These are phyloP conservation scores for Aethionema arabicum DNA, from an alignment of 345 rosid genomes.

Conservation along the genomic window DNA sequence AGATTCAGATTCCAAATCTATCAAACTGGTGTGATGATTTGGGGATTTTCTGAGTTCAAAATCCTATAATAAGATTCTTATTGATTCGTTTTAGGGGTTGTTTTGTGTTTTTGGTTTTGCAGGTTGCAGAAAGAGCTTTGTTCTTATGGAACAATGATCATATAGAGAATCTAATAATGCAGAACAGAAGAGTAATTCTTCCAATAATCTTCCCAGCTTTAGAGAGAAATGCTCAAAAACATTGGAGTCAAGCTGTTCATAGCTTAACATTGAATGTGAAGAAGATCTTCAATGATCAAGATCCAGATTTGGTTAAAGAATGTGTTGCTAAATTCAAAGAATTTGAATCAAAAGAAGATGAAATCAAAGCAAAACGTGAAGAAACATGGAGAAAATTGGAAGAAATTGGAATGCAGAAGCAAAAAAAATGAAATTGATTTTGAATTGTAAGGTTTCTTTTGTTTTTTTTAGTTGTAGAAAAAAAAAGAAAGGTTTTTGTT, in stretches of 20 bases:
- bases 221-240: slow-evolving; percentile 60
- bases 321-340: slow-evolving; percentile 56
- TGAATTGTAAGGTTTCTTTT: slow-evolving; percentile 10
- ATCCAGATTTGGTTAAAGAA: slow-evolving; percentile 61
- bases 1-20: too few relatives aligned
- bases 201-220: slow-evolving; percentile 66
- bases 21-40: too few relatives aligned
- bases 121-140: slow-evolving; percentile 81
- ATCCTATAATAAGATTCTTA: too few relatives aligned
- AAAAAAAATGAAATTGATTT: slow-evolving; percentile 20
- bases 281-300: slow-evolving; percentile 64
- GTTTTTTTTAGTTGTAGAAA: slow-evolving; percentile 28
- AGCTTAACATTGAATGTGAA: slow-evolving; percentile 65
- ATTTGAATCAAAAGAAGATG: slow-evolving; percentile 52
- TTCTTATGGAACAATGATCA: slow-evolving; percentile 78
- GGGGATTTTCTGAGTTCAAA: too few relatives aligned
- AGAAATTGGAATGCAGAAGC: slow-evolving; percentile 45
- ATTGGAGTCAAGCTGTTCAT: slow-evolving; percentile 75
- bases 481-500: slow-evolving; percentile 24
- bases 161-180: slow-evolving; percentile 62
- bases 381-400: slow-evolving; percentile 66
- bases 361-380: slow-evolving; percentile 46
- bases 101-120: slow-evolving; percentile 4
- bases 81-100: not conserved
- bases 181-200: slow-evolving; percentile 56